Evolutionary conservation across 2,329 filamentous ascomycete species (phyloP), one percentile per base, ranked within the genome.

Genomic region (Neofusicoccum kwambonambiense): DNA sequence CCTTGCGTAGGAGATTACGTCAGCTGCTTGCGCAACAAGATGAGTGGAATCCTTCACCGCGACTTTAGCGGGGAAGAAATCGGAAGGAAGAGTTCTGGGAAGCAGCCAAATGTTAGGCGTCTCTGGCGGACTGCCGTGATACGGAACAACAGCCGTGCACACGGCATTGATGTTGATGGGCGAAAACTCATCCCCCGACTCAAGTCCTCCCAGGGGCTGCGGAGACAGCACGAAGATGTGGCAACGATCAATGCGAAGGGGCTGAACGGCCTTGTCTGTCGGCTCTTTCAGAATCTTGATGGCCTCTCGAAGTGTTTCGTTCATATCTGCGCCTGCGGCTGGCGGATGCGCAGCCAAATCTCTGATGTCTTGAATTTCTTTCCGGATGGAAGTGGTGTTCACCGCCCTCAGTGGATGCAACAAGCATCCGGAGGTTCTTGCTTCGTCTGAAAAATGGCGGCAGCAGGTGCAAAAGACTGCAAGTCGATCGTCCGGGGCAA

Each of bases 201-300:
- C 51, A 19, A 63, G 19, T 42, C 42, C 67, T 12, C 27, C 61
- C 17, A 42, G 50, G 13, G 66, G 51, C 15, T 65, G 54, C 4
- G 69, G 65, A 31, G 69, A 70, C 11, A 71, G 35, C 5, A 71
- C 51, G 35, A 71, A 54, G 22, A 68, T 56, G 37, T 67, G 66
- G 37, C 62, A 57, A 17, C 50, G 44, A 15, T 54, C 54, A 27
- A 47, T 44, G 7, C 67, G 63, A 34, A 68, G 58, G 31, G 61
- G 39, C 19, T 56, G 27, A n/a, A 50, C 45, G 22, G 54, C 11
- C 31, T 34, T 44, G 35, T 50, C 47, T 3, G 22, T 54, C 9
- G 54, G 44, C 11, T 65, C 56, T n/a, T 19, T 45, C 5, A 65
- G 47, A n/a, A 50, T 35, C 19, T 54, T 45, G 12, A 67, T 61